phyloP scores from a whole-genome alignment of 2,329 filamentous ascomycete genomes.

The Scytalidium sp. region DNA sequence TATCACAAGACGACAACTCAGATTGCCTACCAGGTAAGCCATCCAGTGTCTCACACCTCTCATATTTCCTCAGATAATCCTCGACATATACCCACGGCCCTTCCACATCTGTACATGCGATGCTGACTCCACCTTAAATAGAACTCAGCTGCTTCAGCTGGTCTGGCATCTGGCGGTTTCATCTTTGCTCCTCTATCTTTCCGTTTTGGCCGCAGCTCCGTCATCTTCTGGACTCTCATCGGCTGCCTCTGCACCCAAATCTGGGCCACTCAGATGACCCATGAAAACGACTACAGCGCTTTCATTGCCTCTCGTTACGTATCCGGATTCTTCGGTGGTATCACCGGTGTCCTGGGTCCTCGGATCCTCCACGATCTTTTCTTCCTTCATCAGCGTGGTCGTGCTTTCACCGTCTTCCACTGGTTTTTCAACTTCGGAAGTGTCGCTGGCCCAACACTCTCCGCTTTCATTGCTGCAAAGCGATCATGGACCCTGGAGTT shows the following conservation, averaged over 20 bases:
- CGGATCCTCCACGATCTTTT: slow-evolving; percentile 39
- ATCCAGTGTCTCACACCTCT: neutral
- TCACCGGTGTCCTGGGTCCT: slow-evolving; percentile 35
- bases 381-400: slow-evolving; percentile 39
- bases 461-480: slow-evolving; percentile 35
- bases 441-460: slow-evolving; percentile 33
- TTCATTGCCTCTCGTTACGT: slow-evolving; percentile 37
- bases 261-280: slow-evolving; percentile 35
- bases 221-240: slow-evolving; percentile 37
- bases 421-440: slow-evolving; percentile 35
- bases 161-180: slow-evolving; percentile 35
- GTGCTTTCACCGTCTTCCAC: slow-evolving; percentile 34
- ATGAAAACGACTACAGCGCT: slow-evolving; percentile 29
- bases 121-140: slow-evolving; percentile 3
- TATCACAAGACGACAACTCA: slow-evolving; percentile 31
- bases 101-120: too few relatives aligned
- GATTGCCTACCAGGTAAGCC: slow-evolving; percentile 29
- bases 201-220: slow-evolving; percentile 32
- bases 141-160: slow-evolving; percentile 36
- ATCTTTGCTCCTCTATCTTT: slow-evolving; percentile 35
- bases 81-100: neutral
- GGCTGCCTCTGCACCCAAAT: slow-evolving; percentile 32
- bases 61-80: neutral
- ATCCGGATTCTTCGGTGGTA: slow-evolving; percentile 36
- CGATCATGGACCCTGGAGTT: slow-evolving; percentile 35